Percentiles rank a stretch among this genome's conserved stretches.
Conservation (phyloP, 306 rosid genomes). For the Phaseolus lunatus region DNA sequence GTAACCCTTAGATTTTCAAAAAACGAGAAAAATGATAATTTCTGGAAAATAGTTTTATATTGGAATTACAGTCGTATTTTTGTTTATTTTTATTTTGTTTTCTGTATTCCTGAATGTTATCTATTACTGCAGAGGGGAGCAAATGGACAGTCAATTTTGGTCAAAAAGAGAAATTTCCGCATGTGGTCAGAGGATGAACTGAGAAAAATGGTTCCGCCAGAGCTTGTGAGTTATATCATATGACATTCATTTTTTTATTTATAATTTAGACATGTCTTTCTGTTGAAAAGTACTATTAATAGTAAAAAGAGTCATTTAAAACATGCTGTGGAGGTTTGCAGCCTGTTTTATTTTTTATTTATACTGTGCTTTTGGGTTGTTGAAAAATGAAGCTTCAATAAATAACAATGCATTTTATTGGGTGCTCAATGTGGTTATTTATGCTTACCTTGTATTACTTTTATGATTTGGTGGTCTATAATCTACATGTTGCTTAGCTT, state of each 20-base stretch:
- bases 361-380: conserved; percentile 12
- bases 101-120: conserved; percentile 48
- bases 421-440: conserved; percentile 12
- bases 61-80: neutral
- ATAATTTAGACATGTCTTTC: conserved; percentile 14
- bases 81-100: conserved; percentile 16
- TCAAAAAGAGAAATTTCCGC: conserved; percentile 84
- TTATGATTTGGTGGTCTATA: neutral
- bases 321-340: conserved; percentile 9
- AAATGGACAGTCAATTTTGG: conserved; percentile 78
- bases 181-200: conserved; percentile 82
- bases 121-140: conserved; percentile 69
- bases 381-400: conserved; percentile 11
- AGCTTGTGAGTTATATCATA: conserved; percentile 73
- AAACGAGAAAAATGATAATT: neutral
- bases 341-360: conserved; percentile 18
- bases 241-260: conserved; percentile 36
- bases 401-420: neutral
- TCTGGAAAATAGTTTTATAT: conserved; percentile 21
- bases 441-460: conserved; percentile 2
- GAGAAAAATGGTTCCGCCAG: conserved; percentile 91
- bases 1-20: neutral
- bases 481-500: conserved; percentile 27
- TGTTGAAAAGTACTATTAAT: conserved; percentile 33
- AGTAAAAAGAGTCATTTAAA: conserved; percentile 25